phyloP scores from a whole-genome alignment of 176 grass and related monocot species.

The Bonia amplexicaulis region DNA sequence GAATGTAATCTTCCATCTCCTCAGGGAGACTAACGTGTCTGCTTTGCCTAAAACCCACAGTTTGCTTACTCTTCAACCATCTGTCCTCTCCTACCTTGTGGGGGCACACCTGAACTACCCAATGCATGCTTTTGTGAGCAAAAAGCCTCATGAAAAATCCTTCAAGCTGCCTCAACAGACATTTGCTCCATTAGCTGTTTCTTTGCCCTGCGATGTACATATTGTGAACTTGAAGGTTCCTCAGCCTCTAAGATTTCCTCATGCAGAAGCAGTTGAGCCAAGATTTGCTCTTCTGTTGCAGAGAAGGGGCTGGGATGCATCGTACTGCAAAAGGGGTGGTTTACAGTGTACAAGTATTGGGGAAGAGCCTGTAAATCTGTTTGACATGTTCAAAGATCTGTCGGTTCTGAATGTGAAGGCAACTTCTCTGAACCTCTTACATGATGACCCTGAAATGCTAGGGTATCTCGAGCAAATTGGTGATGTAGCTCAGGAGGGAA shows the following conservation, averaged over 20 bases:
- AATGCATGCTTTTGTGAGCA: slow-evolving; percentile 79
- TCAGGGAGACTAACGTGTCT: slow-evolving; percentile 78
- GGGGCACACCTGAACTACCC: slow-evolving; percentile 84
- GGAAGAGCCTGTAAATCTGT: slow-evolving; percentile 79
- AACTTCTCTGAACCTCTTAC: slow-evolving; percentile 92
- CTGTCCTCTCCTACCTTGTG: slow-evolving; percentile 71
- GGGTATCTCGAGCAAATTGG: slow-evolving; percentile 75
- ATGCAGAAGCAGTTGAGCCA: slow-evolving; percentile 30
- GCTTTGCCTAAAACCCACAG: slow-evolving; percentile 58
- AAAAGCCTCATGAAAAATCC: slow-evolving; percentile 41
- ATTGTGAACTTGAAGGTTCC: slow-evolving; percentile 88
- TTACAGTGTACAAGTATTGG: slow-evolving; percentile 64
- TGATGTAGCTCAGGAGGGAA: slow-evolving; percentile 80
- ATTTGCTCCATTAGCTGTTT: slow-evolving; percentile 60
- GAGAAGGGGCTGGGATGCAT: slow-evolving; percentile 84
- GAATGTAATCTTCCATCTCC: slow-evolving; percentile 87
- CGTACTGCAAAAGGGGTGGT: slow-evolving; percentile 71
- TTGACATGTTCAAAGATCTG: slow-evolving; percentile 95
- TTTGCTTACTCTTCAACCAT: slow-evolving; percentile 73
- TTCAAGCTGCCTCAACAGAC: slow-evolving; percentile 46
- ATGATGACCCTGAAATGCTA: slow-evolving; percentile 81
- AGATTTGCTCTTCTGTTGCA: slow-evolving; percentile 79
- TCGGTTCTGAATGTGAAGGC: slow-evolving; percentile 64
- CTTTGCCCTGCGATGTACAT: slow-evolving; percentile 91
- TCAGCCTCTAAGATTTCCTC: slow-evolving; percentile 75